Conservation (phyloP, 2,329 filamentous ascomycete species). For the Neonectria ditissima region DNA sequence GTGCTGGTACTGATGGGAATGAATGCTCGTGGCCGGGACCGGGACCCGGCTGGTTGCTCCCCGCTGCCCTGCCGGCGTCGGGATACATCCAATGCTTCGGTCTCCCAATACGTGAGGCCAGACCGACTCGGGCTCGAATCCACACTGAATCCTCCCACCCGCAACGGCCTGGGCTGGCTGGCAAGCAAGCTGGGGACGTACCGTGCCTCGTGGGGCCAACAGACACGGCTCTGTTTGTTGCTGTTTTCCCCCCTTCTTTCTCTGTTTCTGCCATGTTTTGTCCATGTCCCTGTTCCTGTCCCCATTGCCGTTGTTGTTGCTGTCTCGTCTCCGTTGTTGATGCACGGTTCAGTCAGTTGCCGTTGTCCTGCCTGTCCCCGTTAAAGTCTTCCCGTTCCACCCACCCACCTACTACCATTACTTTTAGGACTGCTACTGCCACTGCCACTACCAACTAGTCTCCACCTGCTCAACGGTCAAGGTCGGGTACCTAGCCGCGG, state of each 20-base stretch:
- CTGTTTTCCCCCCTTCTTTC: background rate
- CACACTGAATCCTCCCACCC: conserved; percentile 27
- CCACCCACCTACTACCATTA: conserved; percentile 2
- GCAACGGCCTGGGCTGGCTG: conserved; percentile 6
- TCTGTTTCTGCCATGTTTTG: background rate
- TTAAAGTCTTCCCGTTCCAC: background rate
- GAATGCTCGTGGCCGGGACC: conserved; percentile 39
- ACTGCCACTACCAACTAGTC: no score
- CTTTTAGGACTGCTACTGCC: no score
- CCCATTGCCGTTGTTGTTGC: background rate
- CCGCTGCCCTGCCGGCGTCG: conserved; percentile 41
- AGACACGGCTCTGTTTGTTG: conserved; percentile 5
- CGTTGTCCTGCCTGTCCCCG: background rate
- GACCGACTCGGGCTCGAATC: conserved; percentile 31
- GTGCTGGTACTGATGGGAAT: conserved; percentile 2
- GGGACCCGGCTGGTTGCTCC: conserved; percentile 44
- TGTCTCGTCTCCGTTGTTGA: background rate
- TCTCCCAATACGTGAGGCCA: conserved; percentile 24
- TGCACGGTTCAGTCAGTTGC: no score
- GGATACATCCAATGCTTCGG: background rate
- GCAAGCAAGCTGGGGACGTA: conserved; percentile 16
- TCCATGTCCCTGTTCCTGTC: background rate
- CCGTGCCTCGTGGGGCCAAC: conserved; percentile 29
- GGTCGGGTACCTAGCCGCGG: background rate
- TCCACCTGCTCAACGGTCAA: background rate